Conservation (phyloP, 352 stramenopile species). For the Phytophthora hybrid region DNA sequence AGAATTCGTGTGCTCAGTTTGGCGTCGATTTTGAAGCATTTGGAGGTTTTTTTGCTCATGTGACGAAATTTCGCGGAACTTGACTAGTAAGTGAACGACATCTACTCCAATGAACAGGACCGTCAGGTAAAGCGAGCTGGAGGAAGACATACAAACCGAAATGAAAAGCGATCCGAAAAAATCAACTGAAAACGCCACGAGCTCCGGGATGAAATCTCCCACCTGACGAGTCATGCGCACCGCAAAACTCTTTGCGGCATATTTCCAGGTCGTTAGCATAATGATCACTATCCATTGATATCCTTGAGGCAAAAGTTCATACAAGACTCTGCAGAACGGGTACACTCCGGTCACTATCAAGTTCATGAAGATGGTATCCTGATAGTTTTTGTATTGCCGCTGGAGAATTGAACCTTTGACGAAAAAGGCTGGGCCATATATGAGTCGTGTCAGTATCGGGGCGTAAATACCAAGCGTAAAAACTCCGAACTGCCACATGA, state of each 20-base stretch:
- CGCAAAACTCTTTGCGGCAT: slow-evolving; percentile 2
- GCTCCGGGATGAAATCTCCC: slow-evolving; percentile 19
- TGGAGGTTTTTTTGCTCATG: neutral
- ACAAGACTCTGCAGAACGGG: slow-evolving; percentile 11
- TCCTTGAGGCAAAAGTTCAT: neutral
- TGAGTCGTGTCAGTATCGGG: neutral
- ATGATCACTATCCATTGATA: slow-evolving; percentile 11
- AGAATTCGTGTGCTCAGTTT: too few species aligned
- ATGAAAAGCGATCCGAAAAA: slow-evolving; percentile 32
- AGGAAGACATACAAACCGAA: slow-evolving; percentile 24
- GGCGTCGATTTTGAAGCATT: neutral
- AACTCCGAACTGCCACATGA: neutral
- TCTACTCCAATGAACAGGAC: slow-evolving; percentile 8
- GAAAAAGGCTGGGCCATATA: neutral
- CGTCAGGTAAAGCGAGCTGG: slow-evolving; percentile 6
- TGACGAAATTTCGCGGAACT: slow-evolving; percentile 10
- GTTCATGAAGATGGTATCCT: neutral
- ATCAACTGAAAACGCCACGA: slow-evolving; percentile 22
- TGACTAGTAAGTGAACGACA: neutral
- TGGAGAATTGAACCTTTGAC: neutral
- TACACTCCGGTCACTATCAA: slow-evolving; percentile 4
- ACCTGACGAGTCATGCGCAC: neutral
- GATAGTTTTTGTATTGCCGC: neutral
- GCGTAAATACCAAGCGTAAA: neutral
- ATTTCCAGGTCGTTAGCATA: slow-evolving; percentile 13